Percentiles rank a stretch among this genome's conserved stretches.
Evolutionary conservation across 768 basidiomycete genomes (phyloP).

Genomic region (Tulasnella sp.): DNA sequence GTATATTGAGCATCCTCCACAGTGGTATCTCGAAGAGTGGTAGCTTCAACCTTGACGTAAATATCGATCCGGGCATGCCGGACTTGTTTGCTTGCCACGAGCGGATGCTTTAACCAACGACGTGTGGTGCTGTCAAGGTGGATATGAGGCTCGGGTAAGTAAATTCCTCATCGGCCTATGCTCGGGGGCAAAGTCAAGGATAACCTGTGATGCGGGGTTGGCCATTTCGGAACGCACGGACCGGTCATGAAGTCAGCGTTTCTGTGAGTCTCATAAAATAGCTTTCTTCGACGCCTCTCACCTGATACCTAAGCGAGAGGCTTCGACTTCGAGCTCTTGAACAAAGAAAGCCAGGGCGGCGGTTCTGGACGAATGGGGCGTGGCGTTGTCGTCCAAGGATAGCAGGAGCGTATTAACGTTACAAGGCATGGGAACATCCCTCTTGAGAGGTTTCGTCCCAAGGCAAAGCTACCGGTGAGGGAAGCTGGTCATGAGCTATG

Average conservation of each 20-base stretch:
- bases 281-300: background rate
- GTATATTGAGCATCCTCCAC: conserved; percentile 2
- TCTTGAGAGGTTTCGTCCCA: background rate
- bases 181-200: background rate
- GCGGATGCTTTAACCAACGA: background rate
- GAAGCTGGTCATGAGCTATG: background rate
- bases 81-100: conserved; percentile 5
- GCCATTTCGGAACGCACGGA: background rate
- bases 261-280: conserved; percentile 5
- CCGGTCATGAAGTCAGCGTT: background rate
- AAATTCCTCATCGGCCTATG: conserved; percentile 9
- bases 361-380: conserved; percentile 8
- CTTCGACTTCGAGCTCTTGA: conserved; percentile 5
- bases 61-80: background rate
- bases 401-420: background rate
- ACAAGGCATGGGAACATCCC: background rate
- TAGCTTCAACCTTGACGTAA: background rate
- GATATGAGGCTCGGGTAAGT: conserved; percentile 4
- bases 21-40: conserved; percentile 7
- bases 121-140: background rate
- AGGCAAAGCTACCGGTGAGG: background rate
- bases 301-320: conserved; percentile 4
- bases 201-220: conserved; percentile 9
- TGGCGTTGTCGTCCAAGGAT: background rate
- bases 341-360: conserved; percentile 6